Evolutionary conservation across 345 rosid genomes (phyloP).

Genomic region (Corchorus olitorius): DNA sequence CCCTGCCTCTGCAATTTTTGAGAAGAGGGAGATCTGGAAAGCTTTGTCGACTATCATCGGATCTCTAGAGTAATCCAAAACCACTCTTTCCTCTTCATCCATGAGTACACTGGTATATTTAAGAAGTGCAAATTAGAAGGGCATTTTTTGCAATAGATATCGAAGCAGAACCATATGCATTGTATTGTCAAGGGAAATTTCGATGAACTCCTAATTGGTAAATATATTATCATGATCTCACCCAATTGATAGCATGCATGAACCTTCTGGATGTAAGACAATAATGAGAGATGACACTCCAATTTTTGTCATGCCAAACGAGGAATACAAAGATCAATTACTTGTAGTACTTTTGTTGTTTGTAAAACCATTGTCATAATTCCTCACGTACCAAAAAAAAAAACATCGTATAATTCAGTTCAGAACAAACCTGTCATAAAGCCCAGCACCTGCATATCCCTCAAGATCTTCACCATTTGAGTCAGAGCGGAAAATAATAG

Average conservation of each 20-base stretch:
- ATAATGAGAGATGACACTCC: not conserved
- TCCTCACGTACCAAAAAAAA: not conserved
- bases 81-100: slow-evolving; percentile 36
- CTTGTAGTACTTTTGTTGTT: not conserved
- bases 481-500: slow-evolving; percentile 45
- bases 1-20: slow-evolving; percentile 41
- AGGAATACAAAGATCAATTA: not conserved
- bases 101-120: slow-evolving; percentile 34
- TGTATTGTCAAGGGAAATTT: not conserved
- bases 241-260: not conserved
- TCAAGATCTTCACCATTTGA: slow-evolving; percentile 51
- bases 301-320: not conserved
- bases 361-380: not conserved
- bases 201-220: not conserved
- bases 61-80: slow-evolving; percentile 40
- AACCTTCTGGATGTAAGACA: not conserved
- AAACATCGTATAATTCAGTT: not conserved
- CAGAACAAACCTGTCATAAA: slow-evolving; percentile 42
- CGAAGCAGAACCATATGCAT: not conserved
- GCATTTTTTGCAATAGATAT: not conserved
- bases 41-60: slow-evolving; percentile 29
- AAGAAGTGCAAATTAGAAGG: not conserved
- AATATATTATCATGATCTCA: not conserved
- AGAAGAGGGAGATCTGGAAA: slow-evolving; percentile 34
- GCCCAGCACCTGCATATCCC: slow-evolving; percentile 53